Base-by-base conservation (phyloP, 1,284 basidiomycete genomes). In the Ganoderma multipileum region DNA sequence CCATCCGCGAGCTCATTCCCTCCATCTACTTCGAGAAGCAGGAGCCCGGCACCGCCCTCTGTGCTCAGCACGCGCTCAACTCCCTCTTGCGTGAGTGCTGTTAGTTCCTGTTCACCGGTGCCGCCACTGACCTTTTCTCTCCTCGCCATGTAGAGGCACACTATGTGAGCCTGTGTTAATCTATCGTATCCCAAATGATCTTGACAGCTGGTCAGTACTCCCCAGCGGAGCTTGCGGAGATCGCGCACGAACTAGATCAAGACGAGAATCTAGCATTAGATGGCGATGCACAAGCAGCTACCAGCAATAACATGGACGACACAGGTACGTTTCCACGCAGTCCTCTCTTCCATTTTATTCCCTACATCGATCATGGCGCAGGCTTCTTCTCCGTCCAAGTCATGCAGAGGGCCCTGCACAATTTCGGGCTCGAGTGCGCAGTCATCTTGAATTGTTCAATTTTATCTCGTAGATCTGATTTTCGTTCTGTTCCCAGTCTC, bases 351-450 rank as follows among this genome's bases (percentile, higher is more conserved):
- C 20, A 18, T 18, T 6, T 9, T 66, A 18, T 42, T 50, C 52
- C 39, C 52, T 30, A 36, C 42, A 28, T 61, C 59, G 23, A 3
- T 42, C 44, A 42, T 36, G 61, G 61, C 42, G 18, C 28, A 90
- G 95, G 95, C 1, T 97, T 94, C 80, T 97, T 97, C 80, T 96
- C 95, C 3, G 85, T 95, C 1, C 92, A 94, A 74, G 94, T 95
- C 0, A 78, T 95, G 33, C 93, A 94, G 74, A 86, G 89, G 64
- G 96, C 95, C 0, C 80, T 98, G 62, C 86, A 96, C 42, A 68
- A 39, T 2, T 96, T 93, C 89, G 92, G 93, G 3, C 80, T 97
- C 66, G 91, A 85, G 92, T 94, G 75, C 73, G 83, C 76, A 36
- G 65, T 63, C 65, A 63, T 20, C 39, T 66, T 18, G 16, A 61